phyloP scores from a whole-genome alignment of 176 grass and related monocot species.

The Carex parvula region DNA sequence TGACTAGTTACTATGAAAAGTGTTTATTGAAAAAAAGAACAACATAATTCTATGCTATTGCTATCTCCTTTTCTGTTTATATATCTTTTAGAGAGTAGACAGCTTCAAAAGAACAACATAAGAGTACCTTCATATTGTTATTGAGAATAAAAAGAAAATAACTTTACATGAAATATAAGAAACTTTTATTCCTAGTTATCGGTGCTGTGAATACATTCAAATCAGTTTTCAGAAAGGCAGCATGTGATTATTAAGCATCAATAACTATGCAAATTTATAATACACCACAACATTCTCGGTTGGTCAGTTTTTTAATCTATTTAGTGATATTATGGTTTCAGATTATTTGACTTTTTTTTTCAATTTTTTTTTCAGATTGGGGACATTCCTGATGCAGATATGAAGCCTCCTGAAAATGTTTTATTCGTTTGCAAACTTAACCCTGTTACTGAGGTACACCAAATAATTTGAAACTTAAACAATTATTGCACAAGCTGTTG shows the following conservation, averaged over 20 bases:
- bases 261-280: background rate
- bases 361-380: constrained; percentile 53
- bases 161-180: background rate
- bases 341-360: background rate
- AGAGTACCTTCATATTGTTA: background rate
- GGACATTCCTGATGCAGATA: constrained; percentile 93
- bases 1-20: background rate
- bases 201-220: no score
- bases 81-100: background rate
- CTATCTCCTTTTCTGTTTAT: background rate
- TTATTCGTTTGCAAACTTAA: constrained; percentile 99
- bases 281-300: background rate
- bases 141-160: background rate
- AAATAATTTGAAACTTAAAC: background rate
- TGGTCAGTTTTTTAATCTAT: background rate
- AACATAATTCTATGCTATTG: no score
- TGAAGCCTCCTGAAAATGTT: constrained; percentile 86
- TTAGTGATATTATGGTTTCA: background rate
- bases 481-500: background rate
- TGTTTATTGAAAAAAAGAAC: no score
- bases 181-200: background rate
- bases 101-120: background rate
- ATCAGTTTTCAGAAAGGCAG: background rate
- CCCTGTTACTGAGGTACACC: constrained; percentile 81
- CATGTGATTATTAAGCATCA: background rate